Conservation (phyloP, 2,329 filamentous ascomycete genomes). For the Penicillium concentricum region DNA sequence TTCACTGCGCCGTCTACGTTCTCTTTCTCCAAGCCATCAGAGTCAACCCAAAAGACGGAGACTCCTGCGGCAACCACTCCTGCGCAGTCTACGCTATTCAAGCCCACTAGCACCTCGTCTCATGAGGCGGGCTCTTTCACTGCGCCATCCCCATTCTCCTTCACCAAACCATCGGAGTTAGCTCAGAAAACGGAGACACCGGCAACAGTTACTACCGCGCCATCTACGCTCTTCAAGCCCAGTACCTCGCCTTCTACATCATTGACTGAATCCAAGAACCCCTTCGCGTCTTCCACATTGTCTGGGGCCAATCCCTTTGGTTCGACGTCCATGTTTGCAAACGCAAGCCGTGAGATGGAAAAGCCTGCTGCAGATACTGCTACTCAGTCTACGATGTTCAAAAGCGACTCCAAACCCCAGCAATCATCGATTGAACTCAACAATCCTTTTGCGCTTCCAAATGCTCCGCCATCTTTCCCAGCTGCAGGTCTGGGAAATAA, state of each 20-base stretch:
- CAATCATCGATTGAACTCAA: background rate
- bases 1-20: slow-evolving; percentile 1
- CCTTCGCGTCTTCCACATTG: background rate
- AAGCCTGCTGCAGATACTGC: background rate
- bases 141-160: background rate
- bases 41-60: background rate
- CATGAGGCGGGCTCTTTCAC: background rate
- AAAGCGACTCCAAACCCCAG: background rate
- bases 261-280: background rate
- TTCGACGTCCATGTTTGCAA: background rate
- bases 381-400: background rate
- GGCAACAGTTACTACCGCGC: background rate
- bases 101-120: background rate
- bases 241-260: background rate
- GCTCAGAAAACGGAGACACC: background rate
- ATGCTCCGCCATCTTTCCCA: background rate
- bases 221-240: background rate
- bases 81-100: background rate
- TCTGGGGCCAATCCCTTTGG: background rate
- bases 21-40: slow-evolving; percentile 2
- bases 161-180: slow-evolving; percentile 1
- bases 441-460: background rate
- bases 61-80: background rate
- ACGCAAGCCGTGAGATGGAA: background rate
- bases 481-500: background rate